Evolutionary conservation across 495 filamentous ascomycete genomes (phyloP), one percentile per base, ranked within the genome.

Genomic region (Parathielavia hyrcaniae): DNA sequence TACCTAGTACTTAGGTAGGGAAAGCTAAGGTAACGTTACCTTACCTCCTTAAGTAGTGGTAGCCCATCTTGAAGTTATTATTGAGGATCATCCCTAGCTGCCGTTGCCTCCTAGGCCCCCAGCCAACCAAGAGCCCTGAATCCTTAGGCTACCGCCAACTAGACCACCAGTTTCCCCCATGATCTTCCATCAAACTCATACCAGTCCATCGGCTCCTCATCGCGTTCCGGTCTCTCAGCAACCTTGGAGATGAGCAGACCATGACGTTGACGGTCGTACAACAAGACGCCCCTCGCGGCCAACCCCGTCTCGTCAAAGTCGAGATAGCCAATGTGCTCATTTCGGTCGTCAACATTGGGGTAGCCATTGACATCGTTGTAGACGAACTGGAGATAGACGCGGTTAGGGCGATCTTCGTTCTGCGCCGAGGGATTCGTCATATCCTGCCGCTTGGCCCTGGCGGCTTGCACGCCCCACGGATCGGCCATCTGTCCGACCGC

Each of bases 321-420:
- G 12, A 64, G 43, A 48, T 63, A 44, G 11, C 64, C 64, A 16
- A 61, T 43, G n/a, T 58, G 35, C 23, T 46, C 13, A 36, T 66
- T 55, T 10, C 57, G 38, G 9, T 50, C 23, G 38, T 57, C 54
- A 12, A 52, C 4, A 12, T 41, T 19, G 9, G 58, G 54, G 14
- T 54, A 45, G 1, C 11, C 50, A 0, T 55, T 43, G 8, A 50
- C 53, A 0, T 47, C n/a, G 12, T n/a, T 47, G 50, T 48, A 57
- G 5, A 19, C 58, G 38, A 50, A 64, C 52, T 66, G 61, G 13
- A 63, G 55, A 45, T 64, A 64, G n/a, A 61, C 48, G n/a, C 64
- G 57, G 20, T 44, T 43, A 12, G 54, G 39, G n/a, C 41, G 50
- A 14, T 8, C 19, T 32, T 53, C 12, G 20, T 48, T 47, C 46